phyloP scores from a whole-genome alignment of 495 filamentous ascomycete genomes.

The Lasiosphaeria hispida region DNA sequence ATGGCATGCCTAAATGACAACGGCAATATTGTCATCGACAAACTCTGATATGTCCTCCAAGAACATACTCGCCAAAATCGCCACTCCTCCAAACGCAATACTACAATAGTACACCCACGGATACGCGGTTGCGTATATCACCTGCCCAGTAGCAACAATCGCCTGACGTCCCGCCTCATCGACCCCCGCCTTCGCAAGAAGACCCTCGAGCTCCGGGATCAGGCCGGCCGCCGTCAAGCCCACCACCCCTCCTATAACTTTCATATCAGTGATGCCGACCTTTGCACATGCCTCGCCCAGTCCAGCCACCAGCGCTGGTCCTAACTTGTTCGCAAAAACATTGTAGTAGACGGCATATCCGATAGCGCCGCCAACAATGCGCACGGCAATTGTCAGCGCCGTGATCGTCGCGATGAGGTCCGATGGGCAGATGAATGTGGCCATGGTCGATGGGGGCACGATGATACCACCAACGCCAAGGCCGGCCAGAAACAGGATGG shows the following conservation, averaged over 20 bases:
- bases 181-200: constrained; percentile 52
- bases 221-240: constrained; percentile 56
- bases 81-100: constrained; percentile 63
- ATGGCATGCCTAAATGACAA: constrained; percentile 47
- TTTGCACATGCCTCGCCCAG: constrained; percentile 54
- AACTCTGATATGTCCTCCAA: constrained; percentile 63
- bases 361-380: constrained; percentile 67
- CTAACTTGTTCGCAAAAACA: constrained; percentile 65
- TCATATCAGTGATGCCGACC: constrained; percentile 52
- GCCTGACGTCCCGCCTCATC: constrained; percentile 50
- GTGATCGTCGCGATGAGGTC: constrained; percentile 73
- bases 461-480: constrained; percentile 73
- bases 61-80: constrained; percentile 61
- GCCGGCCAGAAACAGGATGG: constrained; percentile 60
- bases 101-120: constrained; percentile 67
- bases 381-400: constrained; percentile 69
- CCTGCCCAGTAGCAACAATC: constrained; percentile 60
- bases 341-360: constrained; percentile 78
- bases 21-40: constrained; percentile 68
- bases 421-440: constrained; percentile 70
- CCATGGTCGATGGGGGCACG: constrained; percentile 55
- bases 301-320: constrained; percentile 48
- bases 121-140: constrained; percentile 62
- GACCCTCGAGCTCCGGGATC: constrained; percentile 47
- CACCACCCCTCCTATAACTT: constrained; percentile 47